Conservation (phyloP, 2,329 filamentous ascomycete genomes). For the Lasiodiplodia sp. region DNA sequence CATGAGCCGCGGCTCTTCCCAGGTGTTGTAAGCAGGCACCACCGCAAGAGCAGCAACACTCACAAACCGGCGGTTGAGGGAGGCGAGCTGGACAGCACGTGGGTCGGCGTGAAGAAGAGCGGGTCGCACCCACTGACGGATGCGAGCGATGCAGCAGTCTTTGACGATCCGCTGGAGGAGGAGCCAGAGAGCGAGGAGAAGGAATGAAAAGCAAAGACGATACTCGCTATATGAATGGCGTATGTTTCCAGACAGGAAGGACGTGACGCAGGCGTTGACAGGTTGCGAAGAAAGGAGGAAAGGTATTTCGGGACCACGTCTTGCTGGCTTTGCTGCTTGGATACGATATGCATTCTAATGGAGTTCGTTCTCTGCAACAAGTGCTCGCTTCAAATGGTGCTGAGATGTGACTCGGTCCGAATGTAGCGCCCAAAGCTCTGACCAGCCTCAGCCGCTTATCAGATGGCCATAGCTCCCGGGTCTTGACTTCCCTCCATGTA, state of each 20-base stretch:
- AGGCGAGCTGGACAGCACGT: constrained; percentile 8
- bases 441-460: no score
- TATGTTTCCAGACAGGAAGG: neutral
- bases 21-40: constrained; percentile 65
- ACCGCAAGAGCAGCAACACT: constrained; percentile 43
- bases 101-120: constrained; percentile 20
- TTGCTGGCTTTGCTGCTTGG: neutral
- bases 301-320: neutral
- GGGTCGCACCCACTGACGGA: constrained; percentile 11
- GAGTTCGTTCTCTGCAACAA: constrained; percentile 8
- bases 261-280: neutral
- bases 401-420: neutral
- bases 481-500: no score
- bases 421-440: no score
- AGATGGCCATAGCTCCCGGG: no score
- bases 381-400: neutral
- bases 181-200: constrained; percentile 5
- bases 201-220: neutral
- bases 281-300: neutral
- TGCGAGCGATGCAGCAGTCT: constrained; percentile 22
- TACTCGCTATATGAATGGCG: constrained; percentile 1
- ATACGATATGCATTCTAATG: constrained; percentile 18
- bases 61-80: neutral
- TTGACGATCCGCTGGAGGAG: constrained; percentile 28
- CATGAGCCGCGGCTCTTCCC: constrained; percentile 76